Conservation (phyloP, 768 basidiomycete genomes). For the Xerocomellus amylosporus region DNA sequence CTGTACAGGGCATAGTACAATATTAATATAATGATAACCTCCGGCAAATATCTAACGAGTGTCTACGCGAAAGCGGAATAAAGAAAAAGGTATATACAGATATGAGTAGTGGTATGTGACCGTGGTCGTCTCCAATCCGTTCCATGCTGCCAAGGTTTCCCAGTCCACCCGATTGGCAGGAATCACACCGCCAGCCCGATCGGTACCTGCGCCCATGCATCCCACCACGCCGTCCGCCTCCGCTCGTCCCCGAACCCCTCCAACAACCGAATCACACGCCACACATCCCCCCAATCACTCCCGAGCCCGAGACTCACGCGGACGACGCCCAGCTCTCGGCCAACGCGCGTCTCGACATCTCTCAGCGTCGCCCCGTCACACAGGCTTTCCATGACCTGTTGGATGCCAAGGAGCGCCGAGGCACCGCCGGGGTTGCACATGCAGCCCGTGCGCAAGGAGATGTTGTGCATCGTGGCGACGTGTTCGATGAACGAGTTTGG, state of each 20-base stretch:
- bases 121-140: background rate
- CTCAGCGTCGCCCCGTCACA: slow-evolving; percentile 57
- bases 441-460: slow-evolving; percentile 81
- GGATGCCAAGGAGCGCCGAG: slow-evolving; percentile 64
- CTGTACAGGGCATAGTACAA: no score
- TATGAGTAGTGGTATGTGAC: background rate
- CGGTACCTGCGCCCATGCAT: slow-evolving; percentile 34
- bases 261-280: slow-evolving; percentile 53
- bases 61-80: background rate
- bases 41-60: no score
- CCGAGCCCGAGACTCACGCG: slow-evolving; percentile 77
- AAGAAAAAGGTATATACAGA: background rate
- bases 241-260: slow-evolving; percentile 41
- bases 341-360: slow-evolving; percentile 60
- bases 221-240: slow-evolving; percentile 40
- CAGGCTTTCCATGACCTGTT: slow-evolving; percentile 60
- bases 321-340: slow-evolving; percentile 70
- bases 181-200: slow-evolving; percentile 36
- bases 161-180: no score
- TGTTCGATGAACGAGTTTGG: slow-evolving; percentile 74
- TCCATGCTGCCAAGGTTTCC: background rate
- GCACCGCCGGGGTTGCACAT: slow-evolving; percentile 89
- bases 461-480: slow-evolving; percentile 57
- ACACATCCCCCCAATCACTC: slow-evolving; percentile 74
- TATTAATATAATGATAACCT: no score